These are phyloP conservation scores for Serendipita sp. DNA, from an alignment of 768 basidiomycete species.

Conservation along the genomic window DNA sequence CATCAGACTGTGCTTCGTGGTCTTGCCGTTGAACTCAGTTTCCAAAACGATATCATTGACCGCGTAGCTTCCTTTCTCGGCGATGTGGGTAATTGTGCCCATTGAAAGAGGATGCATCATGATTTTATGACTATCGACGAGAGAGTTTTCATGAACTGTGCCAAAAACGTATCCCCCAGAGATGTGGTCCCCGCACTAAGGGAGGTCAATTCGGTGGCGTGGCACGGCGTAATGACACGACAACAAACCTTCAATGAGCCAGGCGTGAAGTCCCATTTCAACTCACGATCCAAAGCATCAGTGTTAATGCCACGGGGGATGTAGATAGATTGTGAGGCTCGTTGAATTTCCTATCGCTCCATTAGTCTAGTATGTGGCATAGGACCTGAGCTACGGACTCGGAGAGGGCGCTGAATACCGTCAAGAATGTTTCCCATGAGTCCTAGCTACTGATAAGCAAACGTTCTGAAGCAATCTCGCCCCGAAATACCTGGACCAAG, in stretches of 20 bases:
- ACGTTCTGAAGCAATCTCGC: background rate
- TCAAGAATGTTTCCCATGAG: constrained; percentile 99
- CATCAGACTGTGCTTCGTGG: constrained; percentile 86
- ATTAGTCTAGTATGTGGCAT: background rate
- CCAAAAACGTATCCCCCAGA: constrained; percentile 96
- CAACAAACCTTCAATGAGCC: constrained; percentile 47
- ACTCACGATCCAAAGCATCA: constrained; percentile 69
- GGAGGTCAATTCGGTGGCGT: background rate
- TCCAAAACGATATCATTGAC: constrained; percentile 90
- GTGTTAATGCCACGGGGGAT: constrained; percentile 99
- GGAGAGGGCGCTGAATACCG: constrained; percentile 84
- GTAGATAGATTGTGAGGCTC: constrained; percentile 96
- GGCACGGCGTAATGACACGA: background rate
- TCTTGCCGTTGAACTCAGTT: constrained; percentile 94
- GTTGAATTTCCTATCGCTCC: constrained; percentile 64
- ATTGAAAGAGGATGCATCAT: constrained; percentile 88
- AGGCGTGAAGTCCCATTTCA: constrained; percentile 93
- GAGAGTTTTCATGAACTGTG: constrained; percentile 88
- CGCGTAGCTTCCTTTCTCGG: constrained; percentile 83
- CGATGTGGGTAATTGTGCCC: constrained; percentile 86
- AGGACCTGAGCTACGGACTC: constrained; percentile 32
- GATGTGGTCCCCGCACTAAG: constrained; percentile 86
- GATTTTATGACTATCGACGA: constrained; percentile 92
- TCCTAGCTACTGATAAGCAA: constrained; percentile 29
- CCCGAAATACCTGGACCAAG: constrained; percentile 70